Percentiles rank a stretch among this genome's conserved stretches.
Conservation (phyloP, 2,329 filamentous ascomycete genomes). For the Pezicula radicicola region DNA sequence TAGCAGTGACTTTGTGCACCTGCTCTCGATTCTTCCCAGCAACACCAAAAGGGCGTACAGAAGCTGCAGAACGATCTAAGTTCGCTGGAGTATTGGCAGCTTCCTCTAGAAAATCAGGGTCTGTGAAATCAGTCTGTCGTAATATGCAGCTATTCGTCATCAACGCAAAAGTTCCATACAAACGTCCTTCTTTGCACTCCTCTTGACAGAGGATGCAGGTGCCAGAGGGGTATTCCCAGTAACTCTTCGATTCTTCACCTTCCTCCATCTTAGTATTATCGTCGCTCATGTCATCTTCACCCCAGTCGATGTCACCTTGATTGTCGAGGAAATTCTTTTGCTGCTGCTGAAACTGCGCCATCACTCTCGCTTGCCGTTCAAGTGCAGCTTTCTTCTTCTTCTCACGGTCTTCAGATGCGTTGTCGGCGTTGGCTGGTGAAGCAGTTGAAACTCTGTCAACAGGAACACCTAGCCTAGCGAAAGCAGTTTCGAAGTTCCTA, state of each 20-base stretch:
- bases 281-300: constrained; percentile 73
- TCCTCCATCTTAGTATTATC: constrained; percentile 54
- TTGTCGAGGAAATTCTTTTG: constrained; percentile 93
- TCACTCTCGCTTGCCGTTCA: constrained; percentile 86
- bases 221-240: constrained; percentile 87
- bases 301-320: constrained; percentile 86
- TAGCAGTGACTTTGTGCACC: constrained; percentile 71
- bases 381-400: constrained; percentile 87
- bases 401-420: constrained; percentile 63
- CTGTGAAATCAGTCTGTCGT: constrained; percentile 79
- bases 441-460: constrained; percentile 78
- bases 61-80: constrained; percentile 81
- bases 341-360: constrained; percentile 97
- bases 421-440: constrained; percentile 67
- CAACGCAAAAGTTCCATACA: constrained; percentile 92
- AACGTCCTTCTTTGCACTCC: constrained; percentile 81
- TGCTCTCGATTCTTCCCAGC: constrained; percentile 79
- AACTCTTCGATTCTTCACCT: constrained; percentile 64
- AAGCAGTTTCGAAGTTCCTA: constrained; percentile 66
- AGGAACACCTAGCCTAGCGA: constrained; percentile 60
- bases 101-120: constrained; percentile 82
- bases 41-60: constrained; percentile 84
- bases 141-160: constrained; percentile 83
- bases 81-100: constrained; percentile 73
- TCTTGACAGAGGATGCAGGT: constrained; percentile 97